Base-by-base conservation (phyloP, 108 stramenopile species). In the Nitzschia putrida region DNA sequence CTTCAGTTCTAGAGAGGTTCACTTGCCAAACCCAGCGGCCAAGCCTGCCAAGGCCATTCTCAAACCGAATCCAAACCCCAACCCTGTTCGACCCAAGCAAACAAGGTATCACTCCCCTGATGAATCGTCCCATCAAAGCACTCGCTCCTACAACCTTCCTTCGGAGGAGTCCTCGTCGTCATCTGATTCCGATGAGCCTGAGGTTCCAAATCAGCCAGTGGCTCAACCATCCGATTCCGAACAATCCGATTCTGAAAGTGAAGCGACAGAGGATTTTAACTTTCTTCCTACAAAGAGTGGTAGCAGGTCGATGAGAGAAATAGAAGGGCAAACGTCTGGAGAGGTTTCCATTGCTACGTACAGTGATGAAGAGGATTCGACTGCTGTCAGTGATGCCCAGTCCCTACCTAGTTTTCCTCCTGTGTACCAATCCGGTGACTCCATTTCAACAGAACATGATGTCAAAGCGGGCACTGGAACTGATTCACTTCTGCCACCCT, bases 51-150 rank as follows among this genome's bases (percentile, higher is more conserved):
- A 63, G 44, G 44, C 37, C 5, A 63, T 63, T 13, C 44, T 63
- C 18, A 63, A 63, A 63, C 61, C 42, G 11, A 59, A 59, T 39
- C 37, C 26, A 23, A 45, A 63, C 40, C 61, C 61, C 16, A 63
- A 63, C 44, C 61, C 61, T 5, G 40, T 63, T 8, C 10, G 12
- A 47, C 40, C 38, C 8, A 63, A 23, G 3, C 42, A 39, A 25
- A 37, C 12, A 23, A n/a, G 44, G 61, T 63, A 24, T 38, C 39
- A 59, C 38, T 40, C 58, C 20, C 20, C n/a, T 25, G 37, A 39
- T 20, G 58, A 59, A 29, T 12, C 11, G 5, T n/a, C 16, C 29
- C 2, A 39, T n/a, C 9, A n/a, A n/a, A 29, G 29, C 34, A 25
- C 21, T 7, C 13, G 23, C 2, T 34, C 58, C 11, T n/a, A 59